Evolutionary conservation across 2,329 filamentous ascomycete genomes (phyloP).

Genomic region (Tolypocladium amazonense): DNA sequence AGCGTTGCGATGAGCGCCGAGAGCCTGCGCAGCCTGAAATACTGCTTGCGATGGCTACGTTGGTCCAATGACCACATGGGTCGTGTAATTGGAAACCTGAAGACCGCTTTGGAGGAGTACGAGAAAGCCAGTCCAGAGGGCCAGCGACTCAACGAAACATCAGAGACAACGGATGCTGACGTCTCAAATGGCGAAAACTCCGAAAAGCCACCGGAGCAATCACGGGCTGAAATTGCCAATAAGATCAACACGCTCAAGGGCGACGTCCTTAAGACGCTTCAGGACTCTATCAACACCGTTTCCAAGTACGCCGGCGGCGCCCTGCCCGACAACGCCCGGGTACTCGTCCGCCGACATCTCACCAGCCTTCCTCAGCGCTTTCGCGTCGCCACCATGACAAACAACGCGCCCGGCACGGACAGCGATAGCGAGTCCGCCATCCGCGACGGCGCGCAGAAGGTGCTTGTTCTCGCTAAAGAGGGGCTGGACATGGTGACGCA

Average conservation of each 20-base stretch:
- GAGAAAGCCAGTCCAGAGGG: constrained; percentile 34
- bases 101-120: constrained; percentile 69
- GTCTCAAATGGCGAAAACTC: background rate
- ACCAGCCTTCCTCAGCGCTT: constrained; percentile 78
- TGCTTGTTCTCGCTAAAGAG: constrained; percentile 78
- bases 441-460: constrained; percentile 57
- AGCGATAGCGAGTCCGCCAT: constrained; percentile 26
- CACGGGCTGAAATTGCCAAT: constrained; percentile 37
- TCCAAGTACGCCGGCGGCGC: constrained; percentile 87
- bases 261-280: constrained; percentile 69
- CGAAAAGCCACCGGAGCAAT: constrained; percentile 14
- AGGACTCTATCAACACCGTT: constrained; percentile 73
- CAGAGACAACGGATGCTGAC: background rate
- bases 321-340: constrained; percentile 76
- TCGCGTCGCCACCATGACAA: constrained; percentile 53
- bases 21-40: constrained; percentile 72
- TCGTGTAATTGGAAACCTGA: constrained; percentile 63
- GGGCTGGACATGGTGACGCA: constrained; percentile 91
- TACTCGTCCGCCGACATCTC: constrained; percentile 74
- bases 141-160: background rate
- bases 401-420: constrained; percentile 13
- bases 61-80: constrained; percentile 76
- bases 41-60: constrained; percentile 70
- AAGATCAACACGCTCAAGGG: constrained; percentile 57
- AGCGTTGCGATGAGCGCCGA: constrained; percentile 87